These are phyloP conservation scores for Mycosarcoma mackinlayi DNA, from an alignment of 1,284 basidiomycete species.

Conservation along the genomic window DNA sequence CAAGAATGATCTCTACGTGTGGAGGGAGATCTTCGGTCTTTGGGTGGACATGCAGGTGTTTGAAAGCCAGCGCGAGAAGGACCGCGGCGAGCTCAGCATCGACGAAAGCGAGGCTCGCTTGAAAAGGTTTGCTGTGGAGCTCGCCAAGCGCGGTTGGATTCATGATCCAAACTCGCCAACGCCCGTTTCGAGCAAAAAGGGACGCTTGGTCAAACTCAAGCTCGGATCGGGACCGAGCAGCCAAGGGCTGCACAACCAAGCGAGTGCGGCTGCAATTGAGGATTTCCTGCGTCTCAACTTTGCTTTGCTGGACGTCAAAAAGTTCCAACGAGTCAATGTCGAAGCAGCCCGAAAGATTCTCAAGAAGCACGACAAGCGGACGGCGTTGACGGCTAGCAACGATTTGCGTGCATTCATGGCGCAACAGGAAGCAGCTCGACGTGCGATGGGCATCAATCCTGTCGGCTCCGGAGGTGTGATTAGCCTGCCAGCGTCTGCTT, in stretches of 20 bases:
- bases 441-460: constrained; percentile 34
- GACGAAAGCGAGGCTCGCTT: constrained; percentile 81
- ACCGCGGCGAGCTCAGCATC: constrained; percentile 78
- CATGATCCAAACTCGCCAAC: constrained; percentile 36
- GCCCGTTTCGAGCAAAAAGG: constrained; percentile 26
- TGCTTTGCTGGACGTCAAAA: constrained; percentile 85
- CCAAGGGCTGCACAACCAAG: constrained; percentile 52
- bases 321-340: constrained; percentile 81
- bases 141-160: constrained; percentile 72
- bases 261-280: constrained; percentile 71
- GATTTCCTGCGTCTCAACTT: constrained; percentile 84
- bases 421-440: constrained; percentile 51
- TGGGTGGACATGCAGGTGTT: constrained; percentile 91
- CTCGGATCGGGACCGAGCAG: constrained; percentile 37
- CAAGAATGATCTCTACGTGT: constrained; percentile 83
- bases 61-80: constrained; percentile 79
- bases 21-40: constrained; percentile 89
- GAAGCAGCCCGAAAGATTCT: constrained; percentile 79
- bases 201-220: constrained; percentile 53
- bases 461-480: constrained; percentile 43
- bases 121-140: constrained; percentile 77
- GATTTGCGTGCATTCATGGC: constrained; percentile 59
- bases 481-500: constrained; percentile 31
- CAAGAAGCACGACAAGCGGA: constrained; percentile 93
- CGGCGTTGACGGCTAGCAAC: constrained; percentile 71